Conservation (phyloP, 1,139 yeast species). For the Debaryomyces coudertii region DNA sequence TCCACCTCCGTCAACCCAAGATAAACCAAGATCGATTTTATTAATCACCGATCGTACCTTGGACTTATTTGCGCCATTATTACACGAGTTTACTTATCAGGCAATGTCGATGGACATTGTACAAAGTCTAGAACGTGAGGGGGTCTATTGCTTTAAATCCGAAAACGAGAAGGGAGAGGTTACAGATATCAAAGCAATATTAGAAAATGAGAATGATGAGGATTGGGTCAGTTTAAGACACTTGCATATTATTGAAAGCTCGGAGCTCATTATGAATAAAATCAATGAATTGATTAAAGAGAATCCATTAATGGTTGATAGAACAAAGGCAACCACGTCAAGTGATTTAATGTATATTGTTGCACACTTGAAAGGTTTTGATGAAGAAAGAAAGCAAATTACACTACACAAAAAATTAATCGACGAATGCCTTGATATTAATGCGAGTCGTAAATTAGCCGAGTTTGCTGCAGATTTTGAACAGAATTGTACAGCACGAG, state of each 20-base stretch:
- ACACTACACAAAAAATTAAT: constrained; percentile 62
- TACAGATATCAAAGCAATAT: constrained; percentile 43
- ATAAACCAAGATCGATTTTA: constrained; percentile 71
- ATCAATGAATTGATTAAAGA: constrained; percentile 70
- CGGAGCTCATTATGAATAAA: constrained; percentile 61
- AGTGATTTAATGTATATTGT: constrained; percentile 67
- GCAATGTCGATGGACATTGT: constrained; percentile 86
- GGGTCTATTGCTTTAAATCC: constrained; percentile 60
- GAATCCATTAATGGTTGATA: constrained; percentile 71
- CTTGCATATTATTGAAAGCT: constrained; percentile 75
- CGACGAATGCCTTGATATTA: constrained; percentile 58
- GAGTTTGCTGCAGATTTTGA: constrained; percentile 69
- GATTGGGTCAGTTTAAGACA: constrained; percentile 79
- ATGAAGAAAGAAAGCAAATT: constrained; percentile 63
- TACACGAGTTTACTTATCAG: constrained; percentile 93
- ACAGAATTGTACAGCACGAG: constrained; percentile 77
- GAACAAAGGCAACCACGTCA: constrained; percentile 61
- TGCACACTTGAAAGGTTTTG: constrained; percentile 69
- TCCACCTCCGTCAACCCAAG: constrained; percentile 56
- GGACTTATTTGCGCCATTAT: constrained; percentile 80
- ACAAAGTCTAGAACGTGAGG: constrained; percentile 51
- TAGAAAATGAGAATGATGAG: constrained; percentile 66
- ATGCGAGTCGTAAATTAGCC: constrained; percentile 57
- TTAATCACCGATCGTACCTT: constrained; percentile 80
- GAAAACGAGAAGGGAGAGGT: constrained; percentile 63